phyloP scores from a whole-genome alignment of 176 grass and related monocot species.

The Carex littledalei region DNA sequence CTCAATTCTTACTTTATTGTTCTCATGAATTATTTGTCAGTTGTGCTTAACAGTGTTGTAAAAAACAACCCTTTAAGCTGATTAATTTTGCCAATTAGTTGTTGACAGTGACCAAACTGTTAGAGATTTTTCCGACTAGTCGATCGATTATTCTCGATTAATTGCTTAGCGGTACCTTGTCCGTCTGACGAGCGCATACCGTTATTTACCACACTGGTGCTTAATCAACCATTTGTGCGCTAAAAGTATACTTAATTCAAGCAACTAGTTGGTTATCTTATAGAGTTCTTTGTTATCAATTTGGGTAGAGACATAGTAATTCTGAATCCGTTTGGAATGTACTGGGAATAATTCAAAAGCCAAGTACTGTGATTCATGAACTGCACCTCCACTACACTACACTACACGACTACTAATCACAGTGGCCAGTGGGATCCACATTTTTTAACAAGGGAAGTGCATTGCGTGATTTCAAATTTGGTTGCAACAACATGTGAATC shows the following conservation, averaged over 20 bases:
- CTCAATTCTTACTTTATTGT: neutral
- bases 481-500: constrained; percentile 9
- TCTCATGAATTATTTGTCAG: neutral
- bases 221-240: neutral
- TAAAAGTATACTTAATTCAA: neutral
- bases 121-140: too few relatives aligned
- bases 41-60: neutral
- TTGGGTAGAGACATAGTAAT: neutral
- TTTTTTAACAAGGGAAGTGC: neutral
- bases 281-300: neutral
- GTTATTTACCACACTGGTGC: too few relatives aligned
- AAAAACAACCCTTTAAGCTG: too few relatives aligned
- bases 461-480: neutral
- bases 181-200: too few relatives aligned
- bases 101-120: too few relatives aligned
- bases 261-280: neutral
- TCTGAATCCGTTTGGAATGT: neutral
- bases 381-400: neutral
- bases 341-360: neutral
- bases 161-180: too few relatives aligned
- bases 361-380: neutral
- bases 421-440: neutral
- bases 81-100: too few relatives aligned
- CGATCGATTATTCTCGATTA: too few relatives aligned
- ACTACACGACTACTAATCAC: neutral